Evolutionary conservation across 1,284 basidiomycete genomes (phyloP).

Genomic region (Pascua guehoae): DNA sequence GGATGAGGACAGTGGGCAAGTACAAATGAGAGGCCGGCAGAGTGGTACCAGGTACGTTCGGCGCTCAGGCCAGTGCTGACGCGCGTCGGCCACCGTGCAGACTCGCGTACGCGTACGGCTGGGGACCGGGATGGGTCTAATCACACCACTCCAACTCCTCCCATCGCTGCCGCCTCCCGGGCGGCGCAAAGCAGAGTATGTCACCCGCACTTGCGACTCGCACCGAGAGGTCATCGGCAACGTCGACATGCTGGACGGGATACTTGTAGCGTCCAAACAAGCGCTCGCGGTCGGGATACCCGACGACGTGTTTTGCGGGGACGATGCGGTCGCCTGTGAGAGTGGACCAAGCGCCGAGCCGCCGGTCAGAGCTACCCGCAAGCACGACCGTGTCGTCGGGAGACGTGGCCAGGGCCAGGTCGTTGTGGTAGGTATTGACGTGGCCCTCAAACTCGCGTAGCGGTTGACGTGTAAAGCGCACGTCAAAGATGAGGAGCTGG

Average conservation of each 20-base stretch:
- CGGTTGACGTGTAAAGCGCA: constrained; percentile 28
- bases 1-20: no score
- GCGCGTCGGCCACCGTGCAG: no score
- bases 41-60: no score
- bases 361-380: constrained; percentile 33
- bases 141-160: background rate
- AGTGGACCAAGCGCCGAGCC: constrained; percentile 34
- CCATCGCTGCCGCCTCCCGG: background rate
- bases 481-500: constrained; percentile 39
- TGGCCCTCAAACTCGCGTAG: constrained; percentile 30
- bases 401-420: constrained; percentile 30
- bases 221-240: constrained; percentile 10
- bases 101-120: no score
- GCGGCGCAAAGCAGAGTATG: constrained; percentile 9
- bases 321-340: constrained; percentile 23
- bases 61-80: no score
- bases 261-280: background rate
- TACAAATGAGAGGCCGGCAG: no score
- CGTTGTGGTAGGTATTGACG: constrained; percentile 29
- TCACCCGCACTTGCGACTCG: constrained; percentile 12
- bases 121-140: no score
- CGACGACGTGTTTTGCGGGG: background rate
- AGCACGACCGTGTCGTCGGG: constrained; percentile 33
- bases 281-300: no score
- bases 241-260: constrained; percentile 13